These are phyloP conservation scores for Kalanchoe fedtschenkoi DNA, from an alignment of 164 flowering plant species.

Conservation along the genomic window DNA sequence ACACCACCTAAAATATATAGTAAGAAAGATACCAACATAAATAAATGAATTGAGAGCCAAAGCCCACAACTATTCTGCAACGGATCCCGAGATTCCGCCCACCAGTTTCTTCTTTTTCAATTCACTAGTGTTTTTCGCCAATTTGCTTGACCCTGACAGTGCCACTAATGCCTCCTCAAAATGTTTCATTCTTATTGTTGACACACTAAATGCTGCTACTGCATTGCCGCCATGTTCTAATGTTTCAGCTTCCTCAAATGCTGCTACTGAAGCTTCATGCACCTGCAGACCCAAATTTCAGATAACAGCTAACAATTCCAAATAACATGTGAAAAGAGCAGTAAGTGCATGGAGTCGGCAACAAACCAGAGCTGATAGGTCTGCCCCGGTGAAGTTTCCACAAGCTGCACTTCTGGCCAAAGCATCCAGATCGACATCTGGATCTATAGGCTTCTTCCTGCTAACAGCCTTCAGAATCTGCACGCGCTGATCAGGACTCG, in stretches of 20 bases:
- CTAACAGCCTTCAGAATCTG: conserved; percentile 58
- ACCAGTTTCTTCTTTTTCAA: background rate
- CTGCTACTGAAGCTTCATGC: conserved; percentile 68
- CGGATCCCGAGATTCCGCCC: no score
- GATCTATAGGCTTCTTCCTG: conserved; percentile 55
- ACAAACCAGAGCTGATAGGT: conserved; percentile 71
- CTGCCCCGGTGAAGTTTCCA: conserved; percentile 79
- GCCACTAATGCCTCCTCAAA: conserved; percentile 40
- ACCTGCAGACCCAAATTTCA: conserved; percentile 26
- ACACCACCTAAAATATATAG: no score
- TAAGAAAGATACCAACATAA: no score
- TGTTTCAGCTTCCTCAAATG: conserved; percentile 42
- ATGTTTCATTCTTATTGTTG: conserved; percentile 48
- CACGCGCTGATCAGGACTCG: conserved; percentile 60
- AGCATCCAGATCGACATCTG: conserved; percentile 52
- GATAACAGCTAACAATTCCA: background rate
- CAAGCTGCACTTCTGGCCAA: conserved; percentile 49
- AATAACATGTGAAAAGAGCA: background rate
- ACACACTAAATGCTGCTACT: conserved; percentile 2
- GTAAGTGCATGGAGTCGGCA: background rate
- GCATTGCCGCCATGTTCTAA: background rate
- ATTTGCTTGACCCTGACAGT: background rate
- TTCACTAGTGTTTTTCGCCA: background rate
- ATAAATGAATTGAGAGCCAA: no score
- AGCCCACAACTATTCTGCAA: no score